These are phyloP conservation scores for Pholiota microspora DNA, from an alignment of 768 basidiomycete genomes.

Conservation along the genomic window DNA sequence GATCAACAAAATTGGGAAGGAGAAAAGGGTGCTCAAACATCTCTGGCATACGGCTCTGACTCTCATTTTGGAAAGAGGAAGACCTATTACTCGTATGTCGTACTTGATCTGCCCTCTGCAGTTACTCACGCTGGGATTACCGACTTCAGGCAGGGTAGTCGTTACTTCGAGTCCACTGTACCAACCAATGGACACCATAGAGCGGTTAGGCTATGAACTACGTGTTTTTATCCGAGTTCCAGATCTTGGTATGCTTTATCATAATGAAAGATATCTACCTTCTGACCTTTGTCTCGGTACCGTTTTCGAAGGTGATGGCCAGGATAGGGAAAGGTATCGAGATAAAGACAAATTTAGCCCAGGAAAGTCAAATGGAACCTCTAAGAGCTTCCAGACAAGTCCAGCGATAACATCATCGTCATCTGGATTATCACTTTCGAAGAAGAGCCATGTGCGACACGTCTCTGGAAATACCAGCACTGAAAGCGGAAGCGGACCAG, in stretches of 20 bases:
- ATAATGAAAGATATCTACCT: neutral
- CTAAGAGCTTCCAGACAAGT: slow-evolving; percentile 18
- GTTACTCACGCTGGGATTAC: neutral
- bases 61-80: slow-evolving; percentile 79
- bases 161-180: slow-evolving; percentile 83
- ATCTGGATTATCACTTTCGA: slow-evolving; percentile 6
- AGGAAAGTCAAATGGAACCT: slow-evolving; percentile 14
- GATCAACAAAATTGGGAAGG: slow-evolving; percentile 13
- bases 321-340: slow-evolving; percentile 45
- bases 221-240: slow-evolving; percentile 70
- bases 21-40: slow-evolving; percentile 32
- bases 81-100: slow-evolving; percentile 58
- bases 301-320: slow-evolving; percentile 41
- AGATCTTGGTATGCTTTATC: slow-evolving; percentile 41
- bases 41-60: slow-evolving; percentile 78
- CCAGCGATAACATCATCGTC: slow-evolving; percentile 9
- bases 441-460: slow-evolving; percentile 20
- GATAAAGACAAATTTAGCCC: slow-evolving; percentile 21
- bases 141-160: slow-evolving; percentile 52
- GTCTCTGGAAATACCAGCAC: slow-evolving; percentile 25
- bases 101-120: neutral
- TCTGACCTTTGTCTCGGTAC: neutral
- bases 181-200: slow-evolving; percentile 74
- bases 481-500: slow-evolving; percentile 24
- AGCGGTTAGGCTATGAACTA: slow-evolving; percentile 73